These are phyloP conservation scores for Paecilomyces formosus DNA, from an alignment of 2,329 filamentous ascomycete species.

Conservation along the genomic window DNA sequence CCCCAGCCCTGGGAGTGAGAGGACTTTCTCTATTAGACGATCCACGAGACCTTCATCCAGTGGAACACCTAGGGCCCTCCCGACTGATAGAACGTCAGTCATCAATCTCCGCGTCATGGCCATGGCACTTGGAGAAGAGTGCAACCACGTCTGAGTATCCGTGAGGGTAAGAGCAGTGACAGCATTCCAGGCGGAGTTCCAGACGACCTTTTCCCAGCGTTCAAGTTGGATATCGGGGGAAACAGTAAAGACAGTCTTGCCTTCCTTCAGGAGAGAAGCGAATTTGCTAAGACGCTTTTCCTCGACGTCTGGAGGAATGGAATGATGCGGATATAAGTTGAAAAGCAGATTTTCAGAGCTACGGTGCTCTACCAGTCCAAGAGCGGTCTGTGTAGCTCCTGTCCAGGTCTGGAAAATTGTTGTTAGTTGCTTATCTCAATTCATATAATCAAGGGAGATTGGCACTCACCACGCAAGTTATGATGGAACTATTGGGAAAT, in stretches of 20 bases:
- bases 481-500: conserved; percentile 23
- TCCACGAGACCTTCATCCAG: not conserved
- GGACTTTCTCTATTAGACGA: not conserved
- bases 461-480: conserved; percentile 38
- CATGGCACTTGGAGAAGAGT: not conserved
- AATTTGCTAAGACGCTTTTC: not conserved
- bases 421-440: not conserved
- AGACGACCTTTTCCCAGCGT: not conserved
- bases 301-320: not conserved
- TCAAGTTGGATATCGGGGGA: not conserved
- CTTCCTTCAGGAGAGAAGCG: not conserved
- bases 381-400: not conserved
- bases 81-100: not conserved
- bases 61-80: not conserved
- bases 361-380: not conserved
- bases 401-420: not conserved
- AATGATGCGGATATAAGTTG: not conserved
- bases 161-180: not conserved
- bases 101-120: not conserved
- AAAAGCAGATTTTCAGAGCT: not conserved
- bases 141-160: not conserved
- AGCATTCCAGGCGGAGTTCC: not conserved
- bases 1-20: not conserved
- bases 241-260: not conserved
- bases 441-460: too few species aligned